These are phyloP conservation scores for Cercospora citrullina DNA, from an alignment of 2,329 filamentous ascomycete species.

Conservation along the genomic window DNA sequence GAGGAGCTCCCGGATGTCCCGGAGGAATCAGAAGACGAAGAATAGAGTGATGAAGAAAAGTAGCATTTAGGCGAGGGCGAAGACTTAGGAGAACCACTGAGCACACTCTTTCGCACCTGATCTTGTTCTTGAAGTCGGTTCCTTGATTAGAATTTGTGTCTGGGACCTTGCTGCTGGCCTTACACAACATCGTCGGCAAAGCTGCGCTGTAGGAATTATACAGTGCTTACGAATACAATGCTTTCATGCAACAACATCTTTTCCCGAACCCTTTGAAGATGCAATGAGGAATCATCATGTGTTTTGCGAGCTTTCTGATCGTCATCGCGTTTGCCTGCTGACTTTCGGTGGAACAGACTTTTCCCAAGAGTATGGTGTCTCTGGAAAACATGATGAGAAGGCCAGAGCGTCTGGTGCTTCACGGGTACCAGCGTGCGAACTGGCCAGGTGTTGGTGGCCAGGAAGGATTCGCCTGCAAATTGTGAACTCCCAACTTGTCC, in stretches of 20 bases:
- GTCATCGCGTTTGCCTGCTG: neutral
- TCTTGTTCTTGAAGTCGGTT: neutral
- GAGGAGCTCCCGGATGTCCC: neutral
- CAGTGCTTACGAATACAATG: neutral
- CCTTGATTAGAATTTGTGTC: neutral
- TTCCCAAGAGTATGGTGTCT: too few relatives aligned
- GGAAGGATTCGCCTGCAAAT: neutral
- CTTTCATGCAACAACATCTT: neutral
- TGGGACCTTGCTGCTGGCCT: neutral
- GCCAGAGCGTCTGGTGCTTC: neutral
- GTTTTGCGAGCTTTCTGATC: neutral
- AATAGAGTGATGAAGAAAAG: neutral
- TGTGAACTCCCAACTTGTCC: neutral
- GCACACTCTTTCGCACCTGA: neutral
- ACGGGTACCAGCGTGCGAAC: neutral
- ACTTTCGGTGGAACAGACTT: neutral
- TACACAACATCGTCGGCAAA: neutral
- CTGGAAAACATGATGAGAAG: neutral
- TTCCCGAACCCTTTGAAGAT: neutral
- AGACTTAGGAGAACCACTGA: neutral
- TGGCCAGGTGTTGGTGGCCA: neutral
- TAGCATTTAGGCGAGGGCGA: neutral
- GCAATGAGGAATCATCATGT: neutral
- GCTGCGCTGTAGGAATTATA: neutral
- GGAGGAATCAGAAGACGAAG: neutral